Evolutionary conservation across 441 rosid genomes (phyloP), one percentile per base, ranked within the genome.

Genomic region (Aleurites moluccanus): DNA sequence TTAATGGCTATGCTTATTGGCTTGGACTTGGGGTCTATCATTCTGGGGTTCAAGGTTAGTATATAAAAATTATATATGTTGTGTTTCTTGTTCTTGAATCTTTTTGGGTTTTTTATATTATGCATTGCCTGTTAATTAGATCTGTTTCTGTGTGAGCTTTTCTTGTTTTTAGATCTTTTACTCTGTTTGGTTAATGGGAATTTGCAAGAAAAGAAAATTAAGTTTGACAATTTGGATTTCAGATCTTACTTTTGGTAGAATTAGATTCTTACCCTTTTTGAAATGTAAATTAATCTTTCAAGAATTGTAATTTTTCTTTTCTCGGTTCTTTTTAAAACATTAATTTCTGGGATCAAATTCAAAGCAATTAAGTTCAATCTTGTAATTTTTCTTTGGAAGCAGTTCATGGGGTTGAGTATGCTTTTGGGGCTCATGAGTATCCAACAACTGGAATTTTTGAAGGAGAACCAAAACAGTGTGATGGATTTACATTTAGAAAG

Each of bases 1-100:
- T 91, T 60, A 95, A 95, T 88, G 97, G 98, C 73, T 95, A 91
- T 72, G 94, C 98, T 71, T 92, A 92, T 74, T 95, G 99, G 99
- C 77, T 95, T 71, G 99, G 99, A 30, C 98, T 95, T 69, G 98
- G 99, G 18, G 97, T 89, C 47, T 95, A 93, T 75, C 98, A 95
- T 84, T 95, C 99, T 55, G 99, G 99, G 15, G 96, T 95, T 73
- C 90, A 95, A 95, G 99, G 99, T 95, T 73, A 27, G 84, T 83
- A 45, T 45, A 45, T 45, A 45, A 13, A 10, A 30, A 30, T 44
- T 44, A 44, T 10, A 45, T 3, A 45, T 1, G 13, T 45, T 13
- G 40, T 13, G 50, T 10, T 10, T 45, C 1, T 44, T 73, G 35
- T 69, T 62, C 33, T 7, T 55, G 69, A 16, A 64, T 67, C 5